These are phyloP conservation scores for Nemania diffusa DNA, from an alignment of 2,329 filamentous ascomycete genomes.

Conservation along the genomic window DNA sequence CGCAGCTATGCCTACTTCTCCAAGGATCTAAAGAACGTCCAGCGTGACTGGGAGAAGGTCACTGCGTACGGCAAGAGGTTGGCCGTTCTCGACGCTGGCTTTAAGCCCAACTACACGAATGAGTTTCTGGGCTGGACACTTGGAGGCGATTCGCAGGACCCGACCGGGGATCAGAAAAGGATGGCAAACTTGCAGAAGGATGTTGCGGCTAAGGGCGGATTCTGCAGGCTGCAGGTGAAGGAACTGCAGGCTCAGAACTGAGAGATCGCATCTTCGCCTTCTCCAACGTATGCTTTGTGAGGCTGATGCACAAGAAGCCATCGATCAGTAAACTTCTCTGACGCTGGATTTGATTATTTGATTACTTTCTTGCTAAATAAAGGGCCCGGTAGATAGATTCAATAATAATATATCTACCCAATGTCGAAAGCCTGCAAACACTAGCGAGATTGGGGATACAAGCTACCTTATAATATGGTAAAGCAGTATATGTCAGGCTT, in stretches of 20 bases:
- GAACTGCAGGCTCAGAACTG: conserved; percentile 13
- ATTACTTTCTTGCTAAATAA: neutral
- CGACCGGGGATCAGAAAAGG: conserved; percentile 77
- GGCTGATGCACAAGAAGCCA: neutral
- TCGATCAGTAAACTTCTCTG: neutral
- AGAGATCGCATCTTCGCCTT: neutral
- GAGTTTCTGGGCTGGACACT: conserved; percentile 73
- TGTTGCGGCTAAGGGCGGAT: conserved; percentile 73
- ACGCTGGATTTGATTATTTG: neutral
- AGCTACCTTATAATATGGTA: no score
- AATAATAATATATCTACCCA: conserved; percentile 14
- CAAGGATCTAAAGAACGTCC: conserved; percentile 77
- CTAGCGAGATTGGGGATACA: no score
- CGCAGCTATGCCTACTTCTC: conserved; percentile 82
- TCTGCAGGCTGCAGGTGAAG: conserved; percentile 51
- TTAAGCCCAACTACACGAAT: conserved; percentile 80
- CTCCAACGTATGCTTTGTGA: neutral
- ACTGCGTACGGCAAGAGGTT: conserved; percentile 80
- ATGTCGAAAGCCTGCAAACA: neutral
- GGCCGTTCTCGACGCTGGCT: conserved; percentile 70
- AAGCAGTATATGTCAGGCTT: no score
- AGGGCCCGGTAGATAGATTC: neutral
- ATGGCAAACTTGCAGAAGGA: conserved; percentile 76
- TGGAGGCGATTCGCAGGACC: conserved; percentile 72
- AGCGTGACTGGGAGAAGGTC: conserved; percentile 80